Conservation (phyloP, 768 basidiomycete genomes). For the Suillus paluster region DNA sequence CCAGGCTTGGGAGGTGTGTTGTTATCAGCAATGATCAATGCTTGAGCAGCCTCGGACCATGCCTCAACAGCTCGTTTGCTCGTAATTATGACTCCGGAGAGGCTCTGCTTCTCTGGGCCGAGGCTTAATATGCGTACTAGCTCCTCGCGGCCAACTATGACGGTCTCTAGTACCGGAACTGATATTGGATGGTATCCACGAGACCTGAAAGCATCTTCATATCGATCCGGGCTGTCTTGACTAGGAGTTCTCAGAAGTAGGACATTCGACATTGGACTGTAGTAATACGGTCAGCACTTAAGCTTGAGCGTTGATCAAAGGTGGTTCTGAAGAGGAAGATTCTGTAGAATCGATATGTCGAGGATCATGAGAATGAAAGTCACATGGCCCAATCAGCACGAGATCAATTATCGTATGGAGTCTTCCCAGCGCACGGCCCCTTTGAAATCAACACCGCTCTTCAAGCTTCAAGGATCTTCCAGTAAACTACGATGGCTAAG, state of each 20-base stretch:
- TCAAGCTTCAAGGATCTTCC: not conserved
- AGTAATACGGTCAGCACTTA: not conserved
- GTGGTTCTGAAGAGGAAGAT: not conserved
- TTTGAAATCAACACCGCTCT: not conserved
- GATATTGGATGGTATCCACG: slow-evolving; percentile 58
- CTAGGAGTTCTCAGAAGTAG: slow-evolving; percentile 46
- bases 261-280: slow-evolving; percentile 33
- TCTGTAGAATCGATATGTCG: too few species aligned
- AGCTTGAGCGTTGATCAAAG: not conserved
- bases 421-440: not conserved
- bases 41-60: slow-evolving; percentile 54
- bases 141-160: slow-evolving; percentile 49
- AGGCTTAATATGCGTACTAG: slow-evolving; percentile 47
- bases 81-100: slow-evolving; percentile 74
- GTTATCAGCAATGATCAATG: slow-evolving; percentile 16
- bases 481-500: not conserved
- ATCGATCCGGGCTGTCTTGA: slow-evolving; percentile 52
- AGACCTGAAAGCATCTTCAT: slow-evolving; percentile 53
- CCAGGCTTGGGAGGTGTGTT: not conserved
- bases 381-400: not conserved
- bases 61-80: slow-evolving; percentile 80
- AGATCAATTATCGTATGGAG: not conserved
- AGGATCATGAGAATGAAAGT: not conserved
- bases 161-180: slow-evolving; percentile 76
- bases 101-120: slow-evolving; percentile 38